Base-by-base conservation (phyloP, 768 basidiomycete species). In the Suillus bovinus region DNA sequence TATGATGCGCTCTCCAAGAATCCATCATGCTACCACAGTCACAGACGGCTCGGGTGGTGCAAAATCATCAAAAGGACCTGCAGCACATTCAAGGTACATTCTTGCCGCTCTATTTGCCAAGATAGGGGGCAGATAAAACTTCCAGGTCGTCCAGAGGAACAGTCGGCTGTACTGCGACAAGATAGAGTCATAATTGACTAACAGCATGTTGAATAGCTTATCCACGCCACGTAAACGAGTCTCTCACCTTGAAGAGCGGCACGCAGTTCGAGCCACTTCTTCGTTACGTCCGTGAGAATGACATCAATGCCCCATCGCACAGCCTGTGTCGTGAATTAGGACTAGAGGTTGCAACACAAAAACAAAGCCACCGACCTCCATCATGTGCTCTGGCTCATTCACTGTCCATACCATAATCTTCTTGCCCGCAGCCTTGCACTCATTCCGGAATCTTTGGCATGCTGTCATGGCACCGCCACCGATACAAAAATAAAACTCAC, bases 401-500 rank as follows among this genome's bases (percentile, higher is more conserved):
- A 99, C 96, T 0, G 97, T 99, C 97, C 96, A 98, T 4, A 94
- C 93, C 84, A 96, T 89, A 61, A 99, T 68, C 67, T 82, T 82
- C 82, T 97, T 97, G 22, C 90, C 90, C 1, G 86, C 86, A 17
- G 71, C 79, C 72, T 87, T 87, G 78, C 93, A 95, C 67, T 95
- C 90, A 52, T 80, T 76, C 60, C 88, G 79, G 80, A 99, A 98
- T 79, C 96, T 52, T 31, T 84, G 67, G 41, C 36, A 60, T 54
- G 34, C 59, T 27, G 55, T 60, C 52, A 61, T 56, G 41, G 54
- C 39, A 41, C 41, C 65, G 54, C 57, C 61, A 50, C 36, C 47
- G 56, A 52, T 14, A 54, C 46, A 38, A 39, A 3, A 8, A 56
- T 39, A 1, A 27, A 39, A 54, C 72, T 78, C 75, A 96, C 84